Evolutionary conservation across 306 rosid species (phyloP), one percentile per base, ranked within the genome.

Genomic region (Lupinus albus): DNA sequence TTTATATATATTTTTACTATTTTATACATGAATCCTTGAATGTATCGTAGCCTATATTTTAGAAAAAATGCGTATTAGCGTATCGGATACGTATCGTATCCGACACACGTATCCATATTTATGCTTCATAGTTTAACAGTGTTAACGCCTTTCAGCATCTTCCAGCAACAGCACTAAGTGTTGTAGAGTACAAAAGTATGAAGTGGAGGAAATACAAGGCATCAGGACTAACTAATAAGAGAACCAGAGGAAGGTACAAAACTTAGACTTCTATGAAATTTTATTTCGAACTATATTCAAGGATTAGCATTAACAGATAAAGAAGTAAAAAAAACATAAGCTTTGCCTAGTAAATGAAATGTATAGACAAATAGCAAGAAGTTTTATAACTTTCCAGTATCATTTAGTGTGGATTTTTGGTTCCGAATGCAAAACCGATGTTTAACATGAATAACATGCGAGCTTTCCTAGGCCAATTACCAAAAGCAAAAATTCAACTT

Each of bases 171-270:
- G 41, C 54, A 20, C 44, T 0, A 50, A 59, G 28, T 60, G 12
- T 21, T 20, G 5, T 38, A 7, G 7, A 61, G 13, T 25, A 49
- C 35, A 11, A 4, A 33, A 16, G 20, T 39, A 20, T 33, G 59
- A 62, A 49, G 36, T 13, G 18, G 17, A 60, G 57, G 61, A 48
- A 51, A 56, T 36, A 38, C 6, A 35, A 48, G 60, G 59, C 75
- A 71, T 46, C 49, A 58, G 58, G 48, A 46, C 32, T 71, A 41
- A 48, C 41, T 15, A 48, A 5, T 52, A 21, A 55, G 74, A 30
- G 30, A 25, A 25, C 30, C 30, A 25, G 5, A 15, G 56, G 12
- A 15, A 44, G 42, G 33, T 50, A 50, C 11, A 51, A 32, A 42
- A 21, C 1, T 13, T 9, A 15, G 8, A 67, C 48, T 11, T 45